Base-by-base conservation (phyloP, 108 stramenopile genomes). In the Stephanodiscus minutulus region DNA sequence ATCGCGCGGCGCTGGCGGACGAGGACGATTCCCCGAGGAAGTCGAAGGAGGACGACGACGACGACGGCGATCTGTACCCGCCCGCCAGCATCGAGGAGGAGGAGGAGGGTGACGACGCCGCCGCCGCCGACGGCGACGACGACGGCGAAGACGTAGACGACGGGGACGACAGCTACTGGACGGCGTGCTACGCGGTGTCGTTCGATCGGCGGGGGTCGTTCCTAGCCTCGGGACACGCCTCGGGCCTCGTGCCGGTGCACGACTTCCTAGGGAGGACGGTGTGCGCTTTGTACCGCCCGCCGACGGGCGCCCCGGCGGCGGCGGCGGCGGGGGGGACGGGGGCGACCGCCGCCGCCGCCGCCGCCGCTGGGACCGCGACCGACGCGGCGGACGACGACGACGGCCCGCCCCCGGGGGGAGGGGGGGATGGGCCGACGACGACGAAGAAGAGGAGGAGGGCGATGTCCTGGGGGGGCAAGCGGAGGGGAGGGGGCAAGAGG, bases 191-290 rank as follows among this genome's bases (percentile, higher is more conserved):
- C 69, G 64, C 79, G 39, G 81, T 91, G 1, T 72, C 85, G 4
- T 91, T 88, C 74, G 87, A 91, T 75, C 79, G 84, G 5, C 83
- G 89, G 0, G 92, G 92, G 46, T 74, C 85, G 0, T 88, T 82
- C 55, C 46, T 90, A 5, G 87, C 90, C 27, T 84, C 83, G 21
- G 90, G 87, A 55, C 90, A 93, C 68, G 86, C 76, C n/a, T 85
- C 78, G 61, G 92, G 90, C 10, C 71, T 82, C 15, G 81, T 93
- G 0, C 72, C 79, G 7, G 66, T 86, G 10, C 85, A 82, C 74
- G 85, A 86, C 43, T 77, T 83, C 35, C 17, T 80, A 44, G 87
- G 82, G 64, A 75, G 92, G 62, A 88, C 87, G 0, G 24, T 87
- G 17, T 73, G 78, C 36, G 87, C 86, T 20, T 18, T 91, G 29